Conservation (phyloP, 768 basidiomycete species). For the Russula lepida region DNA sequence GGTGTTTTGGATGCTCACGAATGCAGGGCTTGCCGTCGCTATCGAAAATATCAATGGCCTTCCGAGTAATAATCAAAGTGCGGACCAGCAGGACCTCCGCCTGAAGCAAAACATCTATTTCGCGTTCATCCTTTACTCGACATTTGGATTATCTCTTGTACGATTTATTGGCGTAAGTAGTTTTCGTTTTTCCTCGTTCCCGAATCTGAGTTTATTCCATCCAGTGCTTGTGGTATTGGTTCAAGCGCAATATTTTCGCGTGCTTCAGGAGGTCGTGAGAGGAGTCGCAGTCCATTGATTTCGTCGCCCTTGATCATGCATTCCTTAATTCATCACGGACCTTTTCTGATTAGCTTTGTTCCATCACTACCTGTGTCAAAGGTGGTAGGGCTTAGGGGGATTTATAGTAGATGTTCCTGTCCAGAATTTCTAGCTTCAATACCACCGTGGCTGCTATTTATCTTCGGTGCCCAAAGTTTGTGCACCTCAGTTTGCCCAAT, state of each 20-base stretch:
- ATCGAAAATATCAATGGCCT: slow-evolving; percentile 71
- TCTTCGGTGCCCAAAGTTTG: neutral
- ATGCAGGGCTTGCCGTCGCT: slow-evolving; percentile 62
- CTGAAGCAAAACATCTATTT: slow-evolving; percentile 58
- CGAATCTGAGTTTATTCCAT: neutral
- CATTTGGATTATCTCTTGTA: slow-evolving; percentile 61
- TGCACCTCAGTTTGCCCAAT: neutral
- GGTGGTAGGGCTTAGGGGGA: neutral
- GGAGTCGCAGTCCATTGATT: slow-evolving; percentile 3
- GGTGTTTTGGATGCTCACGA: slow-evolving; percentile 69
- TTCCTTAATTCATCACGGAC: neutral
- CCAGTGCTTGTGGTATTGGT: slow-evolving; percentile 76
- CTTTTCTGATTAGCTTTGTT: neutral
- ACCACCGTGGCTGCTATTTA: slow-evolving; percentile 7
- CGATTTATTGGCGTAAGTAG: slow-evolving; percentile 67
- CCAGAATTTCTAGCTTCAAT: neutral
- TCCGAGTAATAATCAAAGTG: slow-evolving; percentile 28
- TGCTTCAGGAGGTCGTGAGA: slow-evolving; percentile 66
- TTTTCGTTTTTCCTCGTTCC: neutral
- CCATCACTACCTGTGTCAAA: neutral
- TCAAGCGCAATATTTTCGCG: slow-evolving; percentile 76
- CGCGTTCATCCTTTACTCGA: slow-evolving; percentile 69
- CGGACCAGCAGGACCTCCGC: slow-evolving; percentile 34
- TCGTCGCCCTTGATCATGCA: neutral
- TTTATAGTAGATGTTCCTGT: slow-evolving; percentile 9